phyloP scores from a whole-genome alignment of 2,329 filamentous ascomycete genomes.

The Ceratocystiopsis sp. region DNA sequence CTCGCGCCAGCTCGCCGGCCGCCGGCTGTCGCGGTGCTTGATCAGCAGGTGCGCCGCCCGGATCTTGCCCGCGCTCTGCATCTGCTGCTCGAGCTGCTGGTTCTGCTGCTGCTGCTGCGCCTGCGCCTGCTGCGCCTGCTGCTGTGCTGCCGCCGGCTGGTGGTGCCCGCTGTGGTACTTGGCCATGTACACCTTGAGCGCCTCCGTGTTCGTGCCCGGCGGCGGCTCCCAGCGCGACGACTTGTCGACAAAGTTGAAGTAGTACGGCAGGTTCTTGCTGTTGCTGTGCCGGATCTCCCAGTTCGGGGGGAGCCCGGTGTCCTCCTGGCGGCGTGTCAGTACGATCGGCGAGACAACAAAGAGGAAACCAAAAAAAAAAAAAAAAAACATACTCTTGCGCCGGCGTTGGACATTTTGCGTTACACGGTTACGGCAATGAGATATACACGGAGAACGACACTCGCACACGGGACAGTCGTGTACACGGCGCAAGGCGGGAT shows the following conservation, averaged over 20 bases:
- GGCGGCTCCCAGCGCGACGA: constrained; percentile 94
- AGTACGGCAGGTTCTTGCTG: constrained; percentile 97
- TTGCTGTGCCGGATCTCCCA: constrained; percentile 98
- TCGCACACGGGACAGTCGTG: no score
- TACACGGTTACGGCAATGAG: no score
- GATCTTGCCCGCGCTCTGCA: constrained; percentile 52
- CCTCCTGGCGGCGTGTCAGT: constrained; percentile 29
- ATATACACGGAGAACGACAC: no score
- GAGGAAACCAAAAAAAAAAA: no score
- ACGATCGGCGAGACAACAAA: neutral
- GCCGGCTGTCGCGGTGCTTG: constrained; percentile 77
- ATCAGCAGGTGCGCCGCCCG: constrained; percentile 83
- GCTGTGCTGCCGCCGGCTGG: constrained; percentile 17
- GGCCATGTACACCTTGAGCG: constrained; percentile 89
- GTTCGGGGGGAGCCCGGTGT: constrained; percentile 64
- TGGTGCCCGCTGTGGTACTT: constrained; percentile 51
- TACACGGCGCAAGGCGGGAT: no score
- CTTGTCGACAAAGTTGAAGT: constrained; percentile 79
- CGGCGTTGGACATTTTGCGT: no score
- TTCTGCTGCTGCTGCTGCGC: neutral
- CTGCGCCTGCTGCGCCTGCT: constrained; percentile 7
- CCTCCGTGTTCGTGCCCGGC: constrained; percentile 70
- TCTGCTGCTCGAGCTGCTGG: constrained; percentile 3
- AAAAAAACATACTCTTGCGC: no score
- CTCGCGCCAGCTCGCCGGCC: constrained; percentile 88